Conservation (phyloP, 1,139 yeast species). For the Lizanozyma gosingica region DNA sequence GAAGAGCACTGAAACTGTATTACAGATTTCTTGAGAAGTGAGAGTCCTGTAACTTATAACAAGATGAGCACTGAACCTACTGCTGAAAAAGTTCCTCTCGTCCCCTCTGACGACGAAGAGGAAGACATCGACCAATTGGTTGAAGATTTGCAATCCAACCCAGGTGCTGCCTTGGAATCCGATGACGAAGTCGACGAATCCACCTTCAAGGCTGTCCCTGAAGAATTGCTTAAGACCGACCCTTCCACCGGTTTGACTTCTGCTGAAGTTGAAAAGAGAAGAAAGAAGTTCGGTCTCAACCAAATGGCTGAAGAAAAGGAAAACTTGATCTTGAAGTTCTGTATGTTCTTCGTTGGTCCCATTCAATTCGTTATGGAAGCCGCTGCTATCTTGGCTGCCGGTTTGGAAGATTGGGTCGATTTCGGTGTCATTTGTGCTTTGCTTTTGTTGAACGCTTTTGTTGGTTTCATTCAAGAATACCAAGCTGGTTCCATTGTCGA, state of each 20-base stretch:
- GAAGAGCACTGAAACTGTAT: too few species aligned
- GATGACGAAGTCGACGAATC: conserved; percentile 44
- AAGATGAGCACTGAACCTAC: conserved; percentile 43
- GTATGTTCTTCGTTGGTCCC: conserved; percentile 94
- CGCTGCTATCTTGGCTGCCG: conserved; percentile 95
- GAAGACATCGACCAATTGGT: conserved; percentile 87
- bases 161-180: conserved; percentile 41
- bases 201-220: conserved; percentile 69
- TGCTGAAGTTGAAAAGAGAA: conserved; percentile 78
- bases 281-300: conserved; percentile 90
- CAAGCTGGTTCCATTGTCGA: conserved; percentile 97
- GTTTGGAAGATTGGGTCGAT: conserved; percentile 98
- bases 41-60: neutral
- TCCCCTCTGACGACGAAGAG: conserved; percentile 58
- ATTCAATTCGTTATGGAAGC: conserved; percentile 99
- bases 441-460: conserved; percentile 79
- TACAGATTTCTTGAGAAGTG: neutral
- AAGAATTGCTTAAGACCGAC: conserved; percentile 82
- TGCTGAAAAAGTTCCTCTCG: conserved; percentile 37
- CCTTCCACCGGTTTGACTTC: conserved; percentile 70
- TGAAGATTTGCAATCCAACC: conserved; percentile 80
- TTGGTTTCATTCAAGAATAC: conserved; percentile 96
- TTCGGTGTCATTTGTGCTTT: conserved; percentile 95
- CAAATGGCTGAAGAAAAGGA: conserved; percentile 93
- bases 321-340: conserved; percentile 72